Base-by-base conservation (phyloP, 1,284 basidiomycete species). In the Melampsora americana region DNA sequence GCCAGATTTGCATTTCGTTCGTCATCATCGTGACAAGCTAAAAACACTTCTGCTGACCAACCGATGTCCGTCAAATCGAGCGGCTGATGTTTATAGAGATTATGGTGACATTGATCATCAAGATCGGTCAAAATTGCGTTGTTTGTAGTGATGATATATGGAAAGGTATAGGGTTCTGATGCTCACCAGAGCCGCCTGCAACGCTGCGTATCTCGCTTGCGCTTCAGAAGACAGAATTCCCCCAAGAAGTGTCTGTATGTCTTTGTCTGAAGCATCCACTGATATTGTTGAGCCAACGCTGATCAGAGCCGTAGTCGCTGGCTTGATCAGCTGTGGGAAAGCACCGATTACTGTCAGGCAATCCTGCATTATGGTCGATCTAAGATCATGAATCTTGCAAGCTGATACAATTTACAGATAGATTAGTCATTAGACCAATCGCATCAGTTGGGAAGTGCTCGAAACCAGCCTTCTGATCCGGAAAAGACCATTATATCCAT, bases 21-120 rank as follows among this genome's bases (percentile, higher is more conserved):
- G 81, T 99, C 95, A 6, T 88, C 88, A 78, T 99, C 96, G 80
- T 98, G 93, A 78, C 88, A 90, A 2, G 92, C 91, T 50, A 98
- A 87, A 89, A 92, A 94, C 0, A 99, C 84, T 82, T 92, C 89
- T 0, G 91, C 87, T 6, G 90, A 92, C 90, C 94, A 99, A 78
- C 95, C 94, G 59, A 93, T 83, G 69, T 98, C 95, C 0, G 95
- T 99, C 60, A 99, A 83, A 84, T 99, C 96, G 79, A 99, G 90
- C 0, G 93, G 90, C 91, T 95, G 79, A 30, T 28, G 20, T 23
- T 44, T 42, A 64, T 30, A 62, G n/a, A 35, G 42, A 39, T n/a
- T 16, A 66, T 5, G 28, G 3, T 44, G 44, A 18, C 11, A 64
- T 46, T 64, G 6, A 62, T 44, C 42, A 62, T 26, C 18, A 28